Evolutionary conservation across 768 basidiomycete genomes (phyloP).

Genomic region (Boletellus sp.): DNA sequence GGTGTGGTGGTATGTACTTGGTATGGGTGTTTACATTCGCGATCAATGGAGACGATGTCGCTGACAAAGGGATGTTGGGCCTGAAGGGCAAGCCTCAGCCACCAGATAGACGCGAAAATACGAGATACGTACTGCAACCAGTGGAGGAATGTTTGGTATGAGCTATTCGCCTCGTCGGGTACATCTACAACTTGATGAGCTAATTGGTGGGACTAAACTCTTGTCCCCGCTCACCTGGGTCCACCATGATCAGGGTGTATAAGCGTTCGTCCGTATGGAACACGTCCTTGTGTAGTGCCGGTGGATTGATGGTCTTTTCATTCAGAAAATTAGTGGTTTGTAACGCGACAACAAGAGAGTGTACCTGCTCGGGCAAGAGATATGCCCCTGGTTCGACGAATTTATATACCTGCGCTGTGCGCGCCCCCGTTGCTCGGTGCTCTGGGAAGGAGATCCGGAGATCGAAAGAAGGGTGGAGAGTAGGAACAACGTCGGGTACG

Average conservation of each 20-base stretch:
- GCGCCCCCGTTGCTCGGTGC: slow-evolving; percentile 16
- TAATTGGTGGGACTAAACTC: not conserved
- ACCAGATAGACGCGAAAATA: not conserved
- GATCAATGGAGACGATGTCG: slow-evolving; percentile 41
- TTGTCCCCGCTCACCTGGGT: slow-evolving; percentile 60
- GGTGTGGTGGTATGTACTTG: slow-evolving; percentile 86
- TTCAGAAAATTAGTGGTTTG: slow-evolving; percentile 3
- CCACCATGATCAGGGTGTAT: slow-evolving; percentile 88
- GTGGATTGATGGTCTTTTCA: slow-evolving; percentile 58
- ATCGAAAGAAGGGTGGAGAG: slow-evolving; percentile 69
- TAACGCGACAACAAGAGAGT: slow-evolving; percentile 11
- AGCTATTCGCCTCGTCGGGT: slow-evolving; percentile 63
- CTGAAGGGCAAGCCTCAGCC: slow-evolving; percentile 33
- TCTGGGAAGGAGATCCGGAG: slow-evolving; percentile 61
- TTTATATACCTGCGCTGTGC: slow-evolving; percentile 23
- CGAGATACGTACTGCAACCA: slow-evolving; percentile 68
- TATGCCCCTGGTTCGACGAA: slow-evolving; percentile 70
- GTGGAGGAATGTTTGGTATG: slow-evolving; percentile 75
- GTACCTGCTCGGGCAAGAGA: slow-evolving; percentile 64
- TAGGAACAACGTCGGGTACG: slow-evolving; percentile 80
- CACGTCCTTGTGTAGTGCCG: slow-evolving; percentile 65
- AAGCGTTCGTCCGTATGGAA: slow-evolving; percentile 78
- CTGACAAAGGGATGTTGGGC: slow-evolving; percentile 78
- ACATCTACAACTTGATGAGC: slow-evolving; percentile 53
- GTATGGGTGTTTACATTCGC: slow-evolving; percentile 53